A percentile compares a stretch with the other conserved stretches of the same genome.
These are phyloP conservation scores for Avena insularis DNA, from an alignment of 176 grass and related monocot species.

Conservation along the genomic window DNA sequence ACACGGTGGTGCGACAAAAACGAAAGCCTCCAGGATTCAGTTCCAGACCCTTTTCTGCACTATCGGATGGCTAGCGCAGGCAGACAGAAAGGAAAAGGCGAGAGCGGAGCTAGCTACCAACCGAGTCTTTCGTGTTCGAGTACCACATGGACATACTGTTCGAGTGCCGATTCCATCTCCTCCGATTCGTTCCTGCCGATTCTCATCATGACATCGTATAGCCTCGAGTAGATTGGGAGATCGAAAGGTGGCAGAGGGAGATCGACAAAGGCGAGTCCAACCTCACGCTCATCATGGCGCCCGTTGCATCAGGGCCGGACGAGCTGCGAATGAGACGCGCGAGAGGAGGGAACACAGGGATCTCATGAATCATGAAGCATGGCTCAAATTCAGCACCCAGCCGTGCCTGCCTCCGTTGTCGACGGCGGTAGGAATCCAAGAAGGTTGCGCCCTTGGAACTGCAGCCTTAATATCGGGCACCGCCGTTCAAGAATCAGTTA, in stretches of 20 bases:
- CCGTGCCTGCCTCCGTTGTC: slow-evolving; percentile 21
- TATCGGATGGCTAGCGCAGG: slow-evolving; percentile 1
- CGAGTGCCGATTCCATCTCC: neutral
- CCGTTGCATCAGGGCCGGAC: slow-evolving; percentile 42
- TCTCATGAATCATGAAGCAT: slow-evolving; percentile 49
- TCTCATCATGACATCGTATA: slow-evolving; percentile 49
- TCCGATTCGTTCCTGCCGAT: slow-evolving; percentile 11
- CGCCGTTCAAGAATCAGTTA: slow-evolving; percentile 29
- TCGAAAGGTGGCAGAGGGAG: slow-evolving; percentile 34
- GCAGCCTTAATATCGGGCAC: slow-evolving; percentile 36
- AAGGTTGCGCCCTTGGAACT: slow-evolving; percentile 4
- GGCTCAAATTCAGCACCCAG: slow-evolving; percentile 27
- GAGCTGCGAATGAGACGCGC: slow-evolving; percentile 34
- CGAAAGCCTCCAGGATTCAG: slow-evolving; percentile 22
- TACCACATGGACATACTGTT: slow-evolving; percentile 37
- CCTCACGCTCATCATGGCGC: slow-evolving; percentile 42
- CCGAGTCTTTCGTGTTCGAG: slow-evolving; percentile 26
- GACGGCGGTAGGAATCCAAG: slow-evolving; percentile 35
- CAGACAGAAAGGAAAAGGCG: slow-evolving; percentile 10
- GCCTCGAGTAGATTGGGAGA: slow-evolving; percentile 43
- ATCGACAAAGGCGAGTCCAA: slow-evolving; percentile 23
- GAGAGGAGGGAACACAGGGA: slow-evolving; percentile 26
- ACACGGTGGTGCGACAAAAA: neutral
- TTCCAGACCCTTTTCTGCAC: slow-evolving; percentile 41
- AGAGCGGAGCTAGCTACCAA: slow-evolving; percentile 20